phyloP scores from a whole-genome alignment of 2,329 filamentous ascomycete genomes.

The Aspergillus pseudoterreus region DNA sequence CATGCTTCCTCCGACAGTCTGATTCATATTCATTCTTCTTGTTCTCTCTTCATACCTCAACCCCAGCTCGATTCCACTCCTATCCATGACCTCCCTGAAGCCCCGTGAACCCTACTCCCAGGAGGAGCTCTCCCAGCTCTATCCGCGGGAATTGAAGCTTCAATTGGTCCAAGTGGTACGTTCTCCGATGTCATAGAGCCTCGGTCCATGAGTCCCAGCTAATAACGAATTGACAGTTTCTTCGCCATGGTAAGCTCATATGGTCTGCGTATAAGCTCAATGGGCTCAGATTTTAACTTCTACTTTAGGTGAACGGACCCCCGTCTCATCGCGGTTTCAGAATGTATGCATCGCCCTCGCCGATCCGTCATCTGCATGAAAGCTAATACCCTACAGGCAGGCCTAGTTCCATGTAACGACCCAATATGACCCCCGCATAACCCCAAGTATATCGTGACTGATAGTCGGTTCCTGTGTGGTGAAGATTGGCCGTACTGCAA shows the following conservation, averaged over 20 bases:
- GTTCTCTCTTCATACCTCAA: no score
- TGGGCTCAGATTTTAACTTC: background rate
- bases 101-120: constrained; percentile 73
- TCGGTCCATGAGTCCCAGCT: constrained; percentile 7
- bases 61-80: background rate
- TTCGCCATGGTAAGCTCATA: constrained; percentile 64
- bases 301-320: constrained; percentile 65
- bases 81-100: constrained; percentile 61
- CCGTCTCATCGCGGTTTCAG: constrained; percentile 82
- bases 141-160: constrained; percentile 74
- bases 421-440: background rate
- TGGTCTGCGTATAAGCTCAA: background rate
- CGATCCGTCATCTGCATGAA: background rate
- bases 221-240: constrained; percentile 45
- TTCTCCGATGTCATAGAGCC: constrained; percentile 5
- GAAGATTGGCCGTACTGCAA: constrained; percentile 86
- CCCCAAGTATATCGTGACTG: constrained; percentile 1
- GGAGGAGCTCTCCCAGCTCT: constrained; percentile 75
- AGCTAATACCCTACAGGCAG: constrained; percentile 38
- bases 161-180: constrained; percentile 81
- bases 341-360: constrained; percentile 49
- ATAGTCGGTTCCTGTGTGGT: constrained; percentile 4
- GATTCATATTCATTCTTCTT: no score
- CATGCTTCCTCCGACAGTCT: no score
- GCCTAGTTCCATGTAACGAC: constrained; percentile 45